phyloP scores from a whole-genome alignment of 208 protist genomes.

The Herpetomonas samuelpessoai region DNA sequence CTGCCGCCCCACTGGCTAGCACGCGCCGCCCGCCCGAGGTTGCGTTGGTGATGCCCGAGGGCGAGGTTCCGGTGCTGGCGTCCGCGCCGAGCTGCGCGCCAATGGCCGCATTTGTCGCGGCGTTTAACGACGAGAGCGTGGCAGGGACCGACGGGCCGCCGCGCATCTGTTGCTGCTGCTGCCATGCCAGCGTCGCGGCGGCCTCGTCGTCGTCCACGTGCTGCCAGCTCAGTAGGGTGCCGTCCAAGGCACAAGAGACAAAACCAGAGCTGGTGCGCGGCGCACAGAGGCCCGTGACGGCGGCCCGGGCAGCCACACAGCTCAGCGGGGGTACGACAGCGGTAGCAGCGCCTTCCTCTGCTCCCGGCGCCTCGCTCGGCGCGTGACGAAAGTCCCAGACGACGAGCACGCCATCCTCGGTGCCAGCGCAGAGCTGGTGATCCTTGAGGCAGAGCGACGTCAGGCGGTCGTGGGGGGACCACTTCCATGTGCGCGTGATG shows the following conservation, averaged over 20 bases:
- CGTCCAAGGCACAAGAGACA: constrained; percentile 53
- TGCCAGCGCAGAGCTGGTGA: constrained; percentile 45
- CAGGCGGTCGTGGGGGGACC: constrained; percentile 51
- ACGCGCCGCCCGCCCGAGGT: constrained; percentile 12
- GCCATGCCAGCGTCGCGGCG: constrained; percentile 4
- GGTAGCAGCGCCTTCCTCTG: neutral
- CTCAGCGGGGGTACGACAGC: constrained; percentile 18
- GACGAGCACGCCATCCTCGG: constrained; percentile 56
- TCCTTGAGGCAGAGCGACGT: constrained; percentile 47
- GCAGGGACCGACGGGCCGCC: neutral
- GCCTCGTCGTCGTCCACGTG: constrained; percentile 9
- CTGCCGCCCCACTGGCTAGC: constrained; percentile 12
- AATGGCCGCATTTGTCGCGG: too few relatives aligned
- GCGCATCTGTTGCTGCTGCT: constrained; percentile 4
- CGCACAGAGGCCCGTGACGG: constrained; percentile 54
- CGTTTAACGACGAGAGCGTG: constrained; percentile 2
- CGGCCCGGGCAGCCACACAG: constrained; percentile 23
- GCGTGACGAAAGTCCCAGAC: constrained; percentile 53
- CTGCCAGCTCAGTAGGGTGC: constrained; percentile 45
- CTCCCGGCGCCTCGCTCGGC: constrained; percentile 9
- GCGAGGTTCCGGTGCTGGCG: too few relatives aligned
- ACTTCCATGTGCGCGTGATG: constrained; percentile 51
- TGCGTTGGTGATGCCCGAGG: constrained; percentile 8
- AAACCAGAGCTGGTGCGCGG: constrained; percentile 48
- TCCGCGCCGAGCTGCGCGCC: too few relatives aligned